phyloP scores from a whole-genome alignment of 208 protist species.

The Trypanosoma caninum region DNA sequence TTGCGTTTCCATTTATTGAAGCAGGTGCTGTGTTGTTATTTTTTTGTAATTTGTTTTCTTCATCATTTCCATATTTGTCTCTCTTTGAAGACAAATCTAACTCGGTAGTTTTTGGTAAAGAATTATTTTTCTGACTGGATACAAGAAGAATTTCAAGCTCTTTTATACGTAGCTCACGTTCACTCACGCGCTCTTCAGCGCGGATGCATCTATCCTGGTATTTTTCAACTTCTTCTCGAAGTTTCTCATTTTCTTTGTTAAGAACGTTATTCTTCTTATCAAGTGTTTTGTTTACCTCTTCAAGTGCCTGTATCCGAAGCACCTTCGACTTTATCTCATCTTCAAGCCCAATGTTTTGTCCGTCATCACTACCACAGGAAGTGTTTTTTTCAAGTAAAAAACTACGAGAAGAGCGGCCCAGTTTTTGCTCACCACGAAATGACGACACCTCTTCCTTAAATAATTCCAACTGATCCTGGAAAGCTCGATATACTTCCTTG shows the following conservation, averaged over 20 bases:
- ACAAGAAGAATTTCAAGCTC: constrained; percentile 48
- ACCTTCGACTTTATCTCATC: constrained; percentile 1
- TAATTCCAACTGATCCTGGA: constrained; percentile 58
- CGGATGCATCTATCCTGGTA: constrained; percentile 31
- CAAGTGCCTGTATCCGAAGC: constrained; percentile 10
- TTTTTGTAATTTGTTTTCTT: neutral
- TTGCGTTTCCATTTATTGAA: too few species aligned
- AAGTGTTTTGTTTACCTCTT: constrained; percentile 15
- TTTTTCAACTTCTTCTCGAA: constrained; percentile 42
- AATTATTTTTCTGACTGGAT: constrained; percentile 23
- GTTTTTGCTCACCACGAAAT: constrained; percentile 22
- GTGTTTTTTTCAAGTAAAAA: neutral
- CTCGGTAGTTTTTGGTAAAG: neutral
- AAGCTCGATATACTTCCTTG: constrained; percentile 51
- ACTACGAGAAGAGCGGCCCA: constrained; percentile 2
- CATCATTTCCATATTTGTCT: neutral
- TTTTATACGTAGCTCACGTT: constrained; percentile 39
- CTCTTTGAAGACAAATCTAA: too few species aligned
- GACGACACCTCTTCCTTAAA: constrained; percentile 38
- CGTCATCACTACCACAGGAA: constrained; percentile 13
- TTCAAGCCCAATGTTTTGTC: constrained; percentile 18
- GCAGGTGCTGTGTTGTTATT: too few species aligned
- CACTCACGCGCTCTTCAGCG: constrained; percentile 34
- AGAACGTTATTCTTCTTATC: constrained; percentile 15
- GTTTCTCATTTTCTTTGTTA: constrained; percentile 33